Conservation (phyloP, 73 alveolate species). For the Tetrahymena thermophila region DNA sequence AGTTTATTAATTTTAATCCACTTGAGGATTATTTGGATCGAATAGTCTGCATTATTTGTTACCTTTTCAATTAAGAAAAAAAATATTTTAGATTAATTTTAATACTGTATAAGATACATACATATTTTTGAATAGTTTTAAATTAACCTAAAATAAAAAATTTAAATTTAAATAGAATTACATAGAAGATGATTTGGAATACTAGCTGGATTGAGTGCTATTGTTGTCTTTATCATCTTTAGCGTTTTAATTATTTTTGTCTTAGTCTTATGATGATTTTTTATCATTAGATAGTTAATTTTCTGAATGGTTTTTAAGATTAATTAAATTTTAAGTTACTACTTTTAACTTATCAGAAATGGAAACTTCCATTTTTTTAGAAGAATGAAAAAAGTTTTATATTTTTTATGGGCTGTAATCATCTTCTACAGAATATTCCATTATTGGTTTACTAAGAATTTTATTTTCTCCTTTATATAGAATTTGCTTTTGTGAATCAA, state of each 20-base stretch:
- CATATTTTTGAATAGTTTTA: no score
- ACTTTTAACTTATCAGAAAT: background rate
- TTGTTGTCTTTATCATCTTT: background rate
- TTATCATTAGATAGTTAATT: background rate
- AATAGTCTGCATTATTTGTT: background rate
- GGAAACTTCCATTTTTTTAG: background rate
- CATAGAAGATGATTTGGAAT: background rate
- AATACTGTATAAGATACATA: no score
- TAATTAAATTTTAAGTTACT: background rate
- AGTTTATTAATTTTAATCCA: background rate
- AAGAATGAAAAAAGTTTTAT: background rate
- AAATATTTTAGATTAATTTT: no score
- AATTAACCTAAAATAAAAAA: no score
- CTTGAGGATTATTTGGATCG: background rate
- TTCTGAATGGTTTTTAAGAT: background rate
- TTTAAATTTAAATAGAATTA: no score
- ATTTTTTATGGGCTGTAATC: background rate
- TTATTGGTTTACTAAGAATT: background rate
- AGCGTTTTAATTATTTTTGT: background rate
- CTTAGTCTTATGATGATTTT: background rate
- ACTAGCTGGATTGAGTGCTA: background rate
- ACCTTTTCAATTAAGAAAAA: background rate
- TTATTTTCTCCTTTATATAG: background rate
- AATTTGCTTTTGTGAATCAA: background rate
- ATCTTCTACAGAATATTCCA: background rate